Percentiles rank a stretch among this genome's conserved stretches.
These are phyloP conservation scores for Blastocystis sp. DNA, from an alignment of 352 stramenopile genomes.

Conservation along the genomic window DNA sequence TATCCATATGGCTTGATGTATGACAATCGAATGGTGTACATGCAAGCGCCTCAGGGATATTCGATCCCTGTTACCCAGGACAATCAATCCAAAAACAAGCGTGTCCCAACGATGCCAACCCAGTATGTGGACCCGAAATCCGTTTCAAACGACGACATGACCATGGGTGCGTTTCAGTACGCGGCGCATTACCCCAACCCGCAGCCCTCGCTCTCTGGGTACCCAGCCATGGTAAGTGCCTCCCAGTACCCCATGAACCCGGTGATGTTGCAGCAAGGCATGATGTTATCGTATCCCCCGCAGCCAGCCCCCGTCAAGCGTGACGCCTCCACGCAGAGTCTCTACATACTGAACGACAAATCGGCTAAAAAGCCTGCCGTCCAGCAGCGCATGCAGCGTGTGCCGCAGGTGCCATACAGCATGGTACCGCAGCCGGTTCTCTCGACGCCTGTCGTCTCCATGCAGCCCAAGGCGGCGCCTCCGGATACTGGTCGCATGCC, in stretches of 20 bases:
- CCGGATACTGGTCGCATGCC: not conserved
- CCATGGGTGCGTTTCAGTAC: not conserved
- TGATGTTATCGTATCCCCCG: not conserved
- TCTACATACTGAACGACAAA: not conserved
- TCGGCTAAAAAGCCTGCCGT: not conserved
- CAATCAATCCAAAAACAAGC: not conserved
- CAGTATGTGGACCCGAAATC: not conserved
- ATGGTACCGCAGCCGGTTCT: not conserved
- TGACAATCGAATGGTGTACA: not conserved
- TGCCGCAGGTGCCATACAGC: not conserved
- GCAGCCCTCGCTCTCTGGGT: not conserved
- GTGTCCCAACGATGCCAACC: not conserved
- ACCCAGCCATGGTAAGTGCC: not conserved
- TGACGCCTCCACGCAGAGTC: not conserved
- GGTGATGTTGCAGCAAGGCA: slow-evolving; percentile 14
- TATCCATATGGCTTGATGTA: slow-evolving; percentile 20
- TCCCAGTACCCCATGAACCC: not conserved
- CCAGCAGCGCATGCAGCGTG: not conserved
- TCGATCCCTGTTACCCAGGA: not conserved
- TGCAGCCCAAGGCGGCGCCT: not conserved
- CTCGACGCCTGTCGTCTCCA: not conserved
- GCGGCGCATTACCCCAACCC: not conserved
- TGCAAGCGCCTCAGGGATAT: not conserved
- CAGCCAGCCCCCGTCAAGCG: not conserved
- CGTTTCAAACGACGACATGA: not conserved